These are phyloP conservation scores for Saccharomyces jurei DNA, from an alignment of 805 yeast genomes.

Conservation along the genomic window DNA sequence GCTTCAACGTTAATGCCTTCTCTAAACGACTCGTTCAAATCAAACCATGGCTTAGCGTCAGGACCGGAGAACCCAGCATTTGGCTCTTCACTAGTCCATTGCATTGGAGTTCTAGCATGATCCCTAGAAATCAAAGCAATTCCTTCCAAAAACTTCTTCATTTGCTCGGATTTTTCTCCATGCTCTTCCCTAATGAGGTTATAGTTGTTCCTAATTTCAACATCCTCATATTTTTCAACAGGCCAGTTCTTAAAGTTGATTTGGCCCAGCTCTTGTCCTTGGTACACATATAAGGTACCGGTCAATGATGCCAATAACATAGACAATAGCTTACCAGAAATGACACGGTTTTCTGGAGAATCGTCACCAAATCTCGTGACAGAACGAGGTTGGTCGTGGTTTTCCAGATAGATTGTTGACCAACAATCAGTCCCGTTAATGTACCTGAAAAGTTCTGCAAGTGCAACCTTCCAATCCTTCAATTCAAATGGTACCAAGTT, in stretches of 20 bases:
- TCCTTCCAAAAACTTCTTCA: slow-evolving; percentile 27
- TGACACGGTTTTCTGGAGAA: slow-evolving; percentile 28
- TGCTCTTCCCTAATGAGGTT: background rate
- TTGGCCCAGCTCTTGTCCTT: slow-evolving; percentile 41
- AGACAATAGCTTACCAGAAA: slow-evolving; percentile 43
- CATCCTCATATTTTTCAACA: slow-evolving; percentile 43
- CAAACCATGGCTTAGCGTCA: slow-evolving; percentile 36
- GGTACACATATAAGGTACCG: slow-evolving; percentile 43
- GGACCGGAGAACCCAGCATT: slow-evolving; percentile 40
- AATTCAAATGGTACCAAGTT: slow-evolving; percentile 15
- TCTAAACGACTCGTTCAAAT: slow-evolving; percentile 6
- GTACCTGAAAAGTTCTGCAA: slow-evolving; percentile 34
- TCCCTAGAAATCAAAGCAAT: slow-evolving; percentile 38
- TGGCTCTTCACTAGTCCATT: slow-evolving; percentile 35
- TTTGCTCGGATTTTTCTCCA: slow-evolving; percentile 9
- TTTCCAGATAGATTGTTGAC: slow-evolving; percentile 48
- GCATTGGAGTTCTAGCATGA: slow-evolving; percentile 47
- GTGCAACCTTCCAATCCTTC: slow-evolving; percentile 36
- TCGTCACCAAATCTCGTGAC: slow-evolving; percentile 46
- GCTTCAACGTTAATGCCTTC: slow-evolving; percentile 40
- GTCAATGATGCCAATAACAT: slow-evolving; percentile 39
- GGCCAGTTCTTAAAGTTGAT: slow-evolving; percentile 41
- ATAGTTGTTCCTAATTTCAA: slow-evolving; percentile 50
- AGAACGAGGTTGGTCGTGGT: slow-evolving; percentile 52
- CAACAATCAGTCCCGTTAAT: slow-evolving; percentile 49